These are phyloP conservation scores for Globisporangium spiculum DNA, from an alignment of 352 stramenopile species.

Conservation along the genomic window DNA sequence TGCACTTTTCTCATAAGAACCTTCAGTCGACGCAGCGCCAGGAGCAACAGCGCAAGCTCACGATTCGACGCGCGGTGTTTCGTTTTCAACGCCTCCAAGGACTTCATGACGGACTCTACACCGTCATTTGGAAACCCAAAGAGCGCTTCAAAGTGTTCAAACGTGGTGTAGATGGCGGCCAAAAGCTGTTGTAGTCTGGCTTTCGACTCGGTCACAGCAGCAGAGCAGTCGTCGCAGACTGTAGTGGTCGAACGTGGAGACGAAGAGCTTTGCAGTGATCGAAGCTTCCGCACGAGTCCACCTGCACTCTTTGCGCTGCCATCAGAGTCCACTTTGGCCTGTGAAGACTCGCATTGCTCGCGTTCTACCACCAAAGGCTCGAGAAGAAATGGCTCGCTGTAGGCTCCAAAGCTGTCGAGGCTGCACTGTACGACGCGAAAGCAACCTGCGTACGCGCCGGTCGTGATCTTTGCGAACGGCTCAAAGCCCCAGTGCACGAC, in stretches of 20 bases:
- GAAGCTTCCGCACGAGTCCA: slow-evolving; percentile 9
- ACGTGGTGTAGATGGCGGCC: slow-evolving; percentile 18
- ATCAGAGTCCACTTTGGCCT: not conserved
- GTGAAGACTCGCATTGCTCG: not conserved
- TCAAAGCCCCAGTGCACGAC: slow-evolving; percentile 47
- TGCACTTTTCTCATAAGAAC: slow-evolving; percentile 17
- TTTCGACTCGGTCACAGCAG: slow-evolving; percentile 14
- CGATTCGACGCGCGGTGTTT: slow-evolving; percentile 35
- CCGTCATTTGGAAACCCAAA: slow-evolving; percentile 10
- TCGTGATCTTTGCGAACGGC: slow-evolving; percentile 36
- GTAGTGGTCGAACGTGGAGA: not conserved
- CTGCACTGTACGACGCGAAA: slow-evolving; percentile 60
- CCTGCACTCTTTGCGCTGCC: not conserved
- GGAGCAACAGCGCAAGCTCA: slow-evolving; percentile 48
- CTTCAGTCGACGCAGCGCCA: slow-evolving; percentile 31
- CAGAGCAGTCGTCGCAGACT: slow-evolving; percentile 10
- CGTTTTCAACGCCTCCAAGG: slow-evolving; percentile 28
- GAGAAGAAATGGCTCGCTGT: slow-evolving; percentile 53
- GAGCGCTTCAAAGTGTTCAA: slow-evolving; percentile 10
- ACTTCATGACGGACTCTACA: slow-evolving; percentile 5
- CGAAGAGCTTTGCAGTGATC: slow-evolving; percentile 4
- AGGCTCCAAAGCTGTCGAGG: slow-evolving; percentile 41
- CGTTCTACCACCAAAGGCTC: slow-evolving; percentile 24
- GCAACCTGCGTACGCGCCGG: slow-evolving; percentile 51
- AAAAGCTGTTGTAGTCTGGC: slow-evolving; percentile 25